Evolutionary conservation across 2,329 filamentous ascomycete species (phyloP).

Genomic region (Fusarium nurragi): DNA sequence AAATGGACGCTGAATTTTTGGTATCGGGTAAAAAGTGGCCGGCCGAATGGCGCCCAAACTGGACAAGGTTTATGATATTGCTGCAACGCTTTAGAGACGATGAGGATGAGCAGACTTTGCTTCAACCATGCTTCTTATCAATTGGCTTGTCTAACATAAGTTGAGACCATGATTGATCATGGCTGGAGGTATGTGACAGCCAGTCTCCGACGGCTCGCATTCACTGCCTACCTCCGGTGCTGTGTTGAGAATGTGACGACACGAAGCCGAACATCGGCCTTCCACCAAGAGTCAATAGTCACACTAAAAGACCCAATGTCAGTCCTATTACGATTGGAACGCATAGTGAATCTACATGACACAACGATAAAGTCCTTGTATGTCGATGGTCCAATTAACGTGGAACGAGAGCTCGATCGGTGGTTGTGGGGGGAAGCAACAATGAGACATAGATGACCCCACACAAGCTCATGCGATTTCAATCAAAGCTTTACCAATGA

Average conservation of each 20-base stretch:
- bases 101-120: not conserved
- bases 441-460: conserved; percentile 28
- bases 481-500: not conserved
- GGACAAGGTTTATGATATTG: conserved; percentile 26
- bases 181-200: not conserved
- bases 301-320: not conserved
- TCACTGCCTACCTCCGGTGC: not conserved
- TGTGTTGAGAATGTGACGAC: no score
- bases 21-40: conserved; percentile 33
- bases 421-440: conserved; percentile 26
- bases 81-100: not conserved
- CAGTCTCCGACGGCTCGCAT: not conserved
- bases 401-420: conserved; percentile 22
- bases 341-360: not conserved
- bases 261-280: not conserved
- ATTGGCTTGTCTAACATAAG: not conserved
- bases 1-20: conserved; percentile 22
- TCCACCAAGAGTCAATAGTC: not conserved
- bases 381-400: conserved; percentile 19
- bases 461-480: conserved; percentile 33
- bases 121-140: not conserved
- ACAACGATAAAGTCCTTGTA: conserved; percentile 16
- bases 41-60: conserved; percentile 24
- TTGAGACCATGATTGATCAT: not conserved
- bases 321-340: conserved; percentile 1